Evolutionary conservation across 2,329 filamentous ascomycete genomes (phyloP), one percentile per base, ranked within the genome.

Genomic region (Neoarthrinium moseri): DNA sequence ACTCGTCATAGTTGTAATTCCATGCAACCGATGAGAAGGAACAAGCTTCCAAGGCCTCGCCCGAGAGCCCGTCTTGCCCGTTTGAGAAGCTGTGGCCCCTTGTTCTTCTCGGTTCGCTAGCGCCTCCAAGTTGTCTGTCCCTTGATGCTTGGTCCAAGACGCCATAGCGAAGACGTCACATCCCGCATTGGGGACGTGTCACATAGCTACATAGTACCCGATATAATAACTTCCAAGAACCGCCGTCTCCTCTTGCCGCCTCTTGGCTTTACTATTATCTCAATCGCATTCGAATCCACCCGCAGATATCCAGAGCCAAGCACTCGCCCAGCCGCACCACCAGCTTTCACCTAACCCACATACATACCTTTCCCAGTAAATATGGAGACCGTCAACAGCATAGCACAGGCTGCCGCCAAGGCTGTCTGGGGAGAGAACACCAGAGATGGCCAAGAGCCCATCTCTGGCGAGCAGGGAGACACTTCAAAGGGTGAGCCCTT

Each of bases 401-500:
- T 81, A 43, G 73, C 76, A 21, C 57, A 61, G n/a, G 63, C 70
- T 8, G 74, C 76, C 22, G 70, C 71, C 20, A 72, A 72, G 52
- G 71, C 66, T 23, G 62, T 80, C 32, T 78, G 72, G 72, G 74
- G 73, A 11, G 68, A 71, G 23, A 58, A 49, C 47, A 58, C 56
- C 27, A 53, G 55, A 66, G 5, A 71, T 69, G 32, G 66, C 62
- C 42, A 71, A 65, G 89, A 95, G 68, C 89, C 89, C 15, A 65
- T 91, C 35, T 86, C 87, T 17, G 89, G 89, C 18, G 71, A 81
- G 42, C 71, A 76, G 47, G 89, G 89, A 30, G 71, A 85, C 61
- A 86, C 87, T 4, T 75, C 77, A 20, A 75, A 74, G 34, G 81
- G 79, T 11, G 84, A 92, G 63, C 89, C 89, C 0, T 95, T 84